phyloP scores from a whole-genome alignment of 1,284 basidiomycete species.

The Cystobasidiaceae sp. region DNA sequence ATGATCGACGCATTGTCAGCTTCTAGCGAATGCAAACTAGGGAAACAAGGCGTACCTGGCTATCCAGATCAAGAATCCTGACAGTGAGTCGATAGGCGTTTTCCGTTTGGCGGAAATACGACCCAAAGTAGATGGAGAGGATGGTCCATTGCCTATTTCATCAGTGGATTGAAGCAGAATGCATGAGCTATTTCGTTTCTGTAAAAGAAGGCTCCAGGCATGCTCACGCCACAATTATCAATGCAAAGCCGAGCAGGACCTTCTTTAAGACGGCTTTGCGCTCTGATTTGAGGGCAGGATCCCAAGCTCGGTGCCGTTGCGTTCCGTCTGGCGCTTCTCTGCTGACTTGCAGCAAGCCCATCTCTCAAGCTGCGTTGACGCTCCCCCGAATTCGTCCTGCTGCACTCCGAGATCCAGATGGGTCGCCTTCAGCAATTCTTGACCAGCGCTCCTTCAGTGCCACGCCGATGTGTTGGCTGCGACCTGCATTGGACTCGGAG shows the following conservation, averaged over 20 bases:
- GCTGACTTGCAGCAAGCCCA: conserved; percentile 7
- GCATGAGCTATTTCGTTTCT: neutral
- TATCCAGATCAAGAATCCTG: conserved; percentile 44
- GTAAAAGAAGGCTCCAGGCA: neutral
- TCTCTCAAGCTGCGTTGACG: neutral
- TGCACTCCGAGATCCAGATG: neutral
- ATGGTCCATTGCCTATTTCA: conserved; percentile 39
- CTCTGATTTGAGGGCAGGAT: conserved; percentile 37
- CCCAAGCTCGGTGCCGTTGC: conserved; percentile 38
- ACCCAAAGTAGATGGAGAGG: conserved; percentile 44
- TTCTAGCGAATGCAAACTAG: conserved; percentile 1
- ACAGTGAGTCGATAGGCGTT: conserved; percentile 39
- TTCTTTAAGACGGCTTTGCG: conserved; percentile 42
- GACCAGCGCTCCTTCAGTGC: too few relatives aligned
- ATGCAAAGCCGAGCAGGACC: conserved; percentile 22
- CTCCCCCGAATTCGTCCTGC: neutral
- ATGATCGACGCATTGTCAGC: neutral
- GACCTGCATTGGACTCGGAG: too few relatives aligned
- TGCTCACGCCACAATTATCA: conserved; percentile 33
- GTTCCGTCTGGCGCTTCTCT: conserved; percentile 39
- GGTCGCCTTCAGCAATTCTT: too few relatives aligned
- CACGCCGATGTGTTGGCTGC: too few relatives aligned
- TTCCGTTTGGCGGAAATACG: conserved; percentile 24
- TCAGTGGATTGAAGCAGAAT: neutral
- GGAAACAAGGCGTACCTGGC: conserved; percentile 34